Base-by-base conservation (phyloP, 495 filamentous ascomycete species). In the Aspergillus baeticus region DNA sequence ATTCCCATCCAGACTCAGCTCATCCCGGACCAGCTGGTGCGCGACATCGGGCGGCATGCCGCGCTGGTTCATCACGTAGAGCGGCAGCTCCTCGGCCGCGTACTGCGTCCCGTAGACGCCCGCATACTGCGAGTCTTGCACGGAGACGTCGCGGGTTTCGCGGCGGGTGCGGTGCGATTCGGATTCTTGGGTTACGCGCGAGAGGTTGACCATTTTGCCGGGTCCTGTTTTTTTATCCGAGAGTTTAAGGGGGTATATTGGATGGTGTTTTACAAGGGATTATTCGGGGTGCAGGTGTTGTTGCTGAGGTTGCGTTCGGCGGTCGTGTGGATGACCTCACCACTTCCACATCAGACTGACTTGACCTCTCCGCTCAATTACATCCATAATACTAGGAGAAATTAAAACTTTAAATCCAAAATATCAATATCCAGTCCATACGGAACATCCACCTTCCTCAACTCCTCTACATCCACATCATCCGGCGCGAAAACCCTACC, bases 11-110 rank as follows among this genome's bases (percentile, higher is more conserved):
- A 92, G 71, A 59, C 84, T 88, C 63, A 92, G 67, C 61, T 94
- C 88, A 65, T 94, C 89, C 72, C 88, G 89, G 72, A 94, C 92
- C 87, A 92, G 87, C 49, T 87, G 84, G 65, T 91, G 90, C 8
- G 88, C 89, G 11, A 90, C 79, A 53, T 90, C 87, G 58, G 82
- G 85, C 29, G 88, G 88, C 88, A 91, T 91, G 69, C 90, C 87
- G 13, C 67, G 60, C 61, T 92, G 87, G 26, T 87, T 86, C 85
- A 93, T 92, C 69, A 87, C 85, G 64, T 87, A 81, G 62, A 79
- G 82, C 34, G 90, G 90, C 23, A 92, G 80, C 68, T 90, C 87
- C 59, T 83, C 69, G 37, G 84, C 82, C 10, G 90, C 89, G 65
- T 86, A 92, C 23, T 72, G 76, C 29, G 84, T 88, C 61, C 88